Percentiles rank a stretch among this genome's conserved stretches.
These are phyloP conservation scores for Calonectria montana DNA, from an alignment of 2,329 filamentous ascomycete genomes.

Conservation along the genomic window DNA sequence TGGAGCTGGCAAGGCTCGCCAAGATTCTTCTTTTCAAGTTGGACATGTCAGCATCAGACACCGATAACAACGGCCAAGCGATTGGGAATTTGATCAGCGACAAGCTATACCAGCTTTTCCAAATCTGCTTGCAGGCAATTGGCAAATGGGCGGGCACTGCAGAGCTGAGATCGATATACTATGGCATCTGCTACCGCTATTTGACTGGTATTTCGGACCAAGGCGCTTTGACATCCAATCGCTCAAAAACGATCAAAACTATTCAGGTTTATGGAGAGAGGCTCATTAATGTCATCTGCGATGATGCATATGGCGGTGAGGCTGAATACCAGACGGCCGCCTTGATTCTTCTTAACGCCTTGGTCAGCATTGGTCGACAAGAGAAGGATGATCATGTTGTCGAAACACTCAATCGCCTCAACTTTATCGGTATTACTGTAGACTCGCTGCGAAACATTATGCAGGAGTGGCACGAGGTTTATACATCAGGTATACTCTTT, in stretches of 20 bases:
- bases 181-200: slow-evolving; percentile 91
- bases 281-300: slow-evolving; percentile 87
- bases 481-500: slow-evolving; percentile 62
- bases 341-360: slow-evolving; percentile 81
- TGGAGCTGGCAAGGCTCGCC: slow-evolving; percentile 82
- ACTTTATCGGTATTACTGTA: slow-evolving; percentile 90
- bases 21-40: slow-evolving; percentile 79
- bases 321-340: slow-evolving; percentile 86
- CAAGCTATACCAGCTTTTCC: slow-evolving; percentile 91
- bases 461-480: slow-evolving; percentile 73
- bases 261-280: slow-evolving; percentile 77
- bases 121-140: slow-evolving; percentile 84
- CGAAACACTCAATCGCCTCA: slow-evolving; percentile 83
- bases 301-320: slow-evolving; percentile 91
- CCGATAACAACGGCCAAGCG: slow-evolving; percentile 56
- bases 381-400: slow-evolving; percentile 81
- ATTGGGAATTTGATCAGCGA: slow-evolving; percentile 84
- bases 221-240: slow-evolving; percentile 59
- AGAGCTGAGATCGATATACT: slow-evolving; percentile 84
- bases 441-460: slow-evolving; percentile 86
- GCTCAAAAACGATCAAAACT: slow-evolving; percentile 76
- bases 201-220: slow-evolving; percentile 75
- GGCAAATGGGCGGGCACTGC: slow-evolving; percentile 77
- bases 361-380: slow-evolving; percentile 79
- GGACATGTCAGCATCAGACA: slow-evolving; percentile 61